Evolutionary conservation across 768 basidiomycete species (phyloP), one percentile per base, ranked within the genome.

Genomic region (Astraeus odoratus): DNA sequence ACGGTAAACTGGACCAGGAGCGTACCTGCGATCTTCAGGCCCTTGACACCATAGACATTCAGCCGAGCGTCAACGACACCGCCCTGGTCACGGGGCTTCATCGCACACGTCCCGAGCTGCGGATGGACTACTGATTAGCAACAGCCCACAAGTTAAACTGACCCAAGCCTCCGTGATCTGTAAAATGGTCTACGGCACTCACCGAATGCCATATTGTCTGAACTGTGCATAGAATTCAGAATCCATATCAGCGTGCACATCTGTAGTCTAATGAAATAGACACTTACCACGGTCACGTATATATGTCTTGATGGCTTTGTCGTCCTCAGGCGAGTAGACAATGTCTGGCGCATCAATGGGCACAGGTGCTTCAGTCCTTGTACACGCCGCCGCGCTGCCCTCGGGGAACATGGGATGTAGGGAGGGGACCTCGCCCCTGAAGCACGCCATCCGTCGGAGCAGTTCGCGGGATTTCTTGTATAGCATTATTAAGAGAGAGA

Each of bases 91-190:
- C 74, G 71, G 0, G 78, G 71, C 57, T 82, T 82, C 83, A 84
- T 84, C 0, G 81, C 73, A 44, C 81, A 83, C 0, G 81, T 84
- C 30, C 81, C 81, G 3, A 80, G 65, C 79, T 81, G 42, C 30
- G n/a, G n/a, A n/a, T n/a, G 30, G 10, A 29, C 7, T 13, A 12
- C 12, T 12, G 4, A 31, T n/a, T 19, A 3, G 19, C 33, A 1
- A n/a, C 31, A 7, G n/a, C 2, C 1, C 3, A 9, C 35, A 23
- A 19, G 8, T 10, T 15, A 16, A 43, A 30, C 48, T 35, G 8
- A 35, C 43, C 8, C 12, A 34, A 5, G 39, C 29, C 3, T 29
- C 16, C n/a, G 18, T 12, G n/a, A 31, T 31, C 12, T 31, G 12
- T 5, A n/a, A 12, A 10, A n/a, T 12, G 30, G 10, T 31, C 30